Evolutionary conservation across 2,329 filamentous ascomycete genomes (phyloP).

Genomic region (Cytospora chrysosperma): DNA sequence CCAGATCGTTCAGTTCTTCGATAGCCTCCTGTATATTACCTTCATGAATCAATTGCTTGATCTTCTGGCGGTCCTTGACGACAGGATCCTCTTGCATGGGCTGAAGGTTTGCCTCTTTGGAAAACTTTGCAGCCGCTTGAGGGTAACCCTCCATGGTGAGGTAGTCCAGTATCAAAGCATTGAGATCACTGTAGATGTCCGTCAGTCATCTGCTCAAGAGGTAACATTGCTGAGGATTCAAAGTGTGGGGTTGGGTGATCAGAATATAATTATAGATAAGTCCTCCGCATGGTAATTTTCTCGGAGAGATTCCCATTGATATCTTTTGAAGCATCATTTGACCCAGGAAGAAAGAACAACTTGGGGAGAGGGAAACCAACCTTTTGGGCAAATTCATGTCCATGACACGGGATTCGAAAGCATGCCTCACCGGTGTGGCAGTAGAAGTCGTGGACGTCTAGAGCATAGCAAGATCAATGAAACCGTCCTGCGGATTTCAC

Average conservation of each 20-base stretch:
- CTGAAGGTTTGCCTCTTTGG: constrained; percentile 84
- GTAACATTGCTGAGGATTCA: constrained; percentile 1
- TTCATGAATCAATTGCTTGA: constrained; percentile 79
- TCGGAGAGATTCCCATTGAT: constrained; percentile 99
- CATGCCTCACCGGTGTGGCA: constrained; percentile 66
- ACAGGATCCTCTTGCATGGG: constrained; percentile 69
- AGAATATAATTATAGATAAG: constrained; percentile 71
- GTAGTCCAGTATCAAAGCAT: constrained; percentile 93
- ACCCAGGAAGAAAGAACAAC: constrained; percentile 29
- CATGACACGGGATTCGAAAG: constrained; percentile 79
- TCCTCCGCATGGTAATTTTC: constrained; percentile 82
- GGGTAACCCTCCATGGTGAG: constrained; percentile 94
- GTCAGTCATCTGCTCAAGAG: constrained; percentile 23
- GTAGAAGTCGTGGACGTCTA: constrained; percentile 73
- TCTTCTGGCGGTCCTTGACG: constrained; percentile 76
- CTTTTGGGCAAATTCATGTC: constrained; percentile 85
- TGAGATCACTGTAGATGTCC: constrained; percentile 72
- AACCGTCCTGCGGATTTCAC: neutral
- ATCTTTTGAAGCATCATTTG: constrained; percentile 73
- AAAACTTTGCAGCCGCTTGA: constrained; percentile 88
- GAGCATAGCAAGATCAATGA: constrained; percentile 15
- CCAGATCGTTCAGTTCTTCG: constrained; percentile 81
- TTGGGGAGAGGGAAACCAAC: constrained; percentile 56
- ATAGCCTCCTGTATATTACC: constrained; percentile 87
- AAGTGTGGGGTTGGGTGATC: constrained; percentile 51